Percentiles rank a stretch among this genome's conserved stretches.
These are phyloP conservation scores for Arabidopsis lyrata DNA, from an alignment of 441 rosid species.

Conservation along the genomic window DNA sequence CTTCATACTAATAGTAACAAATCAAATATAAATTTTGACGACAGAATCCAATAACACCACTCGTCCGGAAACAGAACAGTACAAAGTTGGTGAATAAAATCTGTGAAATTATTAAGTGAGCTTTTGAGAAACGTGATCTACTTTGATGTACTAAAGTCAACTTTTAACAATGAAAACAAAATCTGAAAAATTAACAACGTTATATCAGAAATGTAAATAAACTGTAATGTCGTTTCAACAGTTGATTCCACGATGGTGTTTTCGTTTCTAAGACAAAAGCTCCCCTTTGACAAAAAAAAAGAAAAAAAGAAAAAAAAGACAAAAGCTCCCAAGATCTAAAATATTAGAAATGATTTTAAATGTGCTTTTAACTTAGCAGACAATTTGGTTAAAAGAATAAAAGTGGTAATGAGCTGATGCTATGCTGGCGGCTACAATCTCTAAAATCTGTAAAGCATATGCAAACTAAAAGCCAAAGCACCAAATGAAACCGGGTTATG, in stretches of 20 bases:
- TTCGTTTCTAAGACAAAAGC: no score
- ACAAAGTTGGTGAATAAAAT: slow-evolving; percentile 13
- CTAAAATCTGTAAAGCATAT: no score
- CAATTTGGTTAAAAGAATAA: no score
- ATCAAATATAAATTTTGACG: slow-evolving; percentile 33
- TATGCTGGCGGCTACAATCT: no score
- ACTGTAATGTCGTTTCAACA: not conserved
- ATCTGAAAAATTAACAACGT: not conserved
- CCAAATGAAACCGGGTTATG: no score
- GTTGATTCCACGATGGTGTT: not conserved
- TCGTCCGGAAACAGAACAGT: slow-evolving; percentile 23
- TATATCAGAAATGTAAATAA: not conserved
- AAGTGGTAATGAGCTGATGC: no score
- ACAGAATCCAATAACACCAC: slow-evolving; percentile 35
- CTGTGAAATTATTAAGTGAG: not conserved
- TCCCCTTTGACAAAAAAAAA: no score
- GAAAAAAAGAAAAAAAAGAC: no score
- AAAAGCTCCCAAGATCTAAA: no score
- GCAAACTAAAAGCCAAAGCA: no score
- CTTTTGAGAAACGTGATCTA: not conserved
- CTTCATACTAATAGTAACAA: not conserved
- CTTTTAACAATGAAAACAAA: not conserved
- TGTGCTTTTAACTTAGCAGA: no score
- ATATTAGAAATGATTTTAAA: no score
- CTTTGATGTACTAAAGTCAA: not conserved